Evolutionary conservation across 768 basidiomycete species (phyloP).

Genomic region (Termitomyces sp.): DNA sequence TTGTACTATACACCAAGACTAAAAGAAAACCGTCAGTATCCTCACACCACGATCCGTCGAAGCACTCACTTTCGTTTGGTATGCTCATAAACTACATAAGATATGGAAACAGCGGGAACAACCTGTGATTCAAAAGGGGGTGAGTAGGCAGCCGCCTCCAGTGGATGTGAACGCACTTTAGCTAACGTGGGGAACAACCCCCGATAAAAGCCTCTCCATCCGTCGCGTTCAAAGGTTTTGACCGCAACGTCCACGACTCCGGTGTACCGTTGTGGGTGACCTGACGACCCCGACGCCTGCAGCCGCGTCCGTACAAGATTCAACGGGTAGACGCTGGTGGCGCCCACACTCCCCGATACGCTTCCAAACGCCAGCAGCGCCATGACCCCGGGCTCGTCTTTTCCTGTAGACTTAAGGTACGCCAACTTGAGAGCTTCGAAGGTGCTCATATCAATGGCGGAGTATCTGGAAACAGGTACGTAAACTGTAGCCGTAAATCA

Average conservation of each 20-base stretch:
- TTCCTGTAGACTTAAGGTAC: conserved; percentile 81
- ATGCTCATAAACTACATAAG: conserved; percentile 92
- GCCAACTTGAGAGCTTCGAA: conserved; percentile 94
- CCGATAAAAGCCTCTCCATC: conserved; percentile 93
- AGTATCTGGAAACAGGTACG: conserved; percentile 46
- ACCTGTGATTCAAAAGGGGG: conserved; percentile 47
- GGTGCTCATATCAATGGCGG: conserved; percentile 96
- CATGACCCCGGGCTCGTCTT: conserved; percentile 86
- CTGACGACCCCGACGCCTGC: conserved; percentile 94
- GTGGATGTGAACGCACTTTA: conserved; percentile 50
- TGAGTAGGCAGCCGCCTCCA: neutral
- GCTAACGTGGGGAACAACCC: conserved; percentile 90
- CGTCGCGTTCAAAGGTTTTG: conserved; percentile 80
- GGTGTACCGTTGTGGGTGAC: conserved; percentile 88
- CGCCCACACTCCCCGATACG: conserved; percentile 90
- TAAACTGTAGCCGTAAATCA: neutral
- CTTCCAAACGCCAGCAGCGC: conserved; percentile 90
- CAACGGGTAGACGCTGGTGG: conserved; percentile 88
- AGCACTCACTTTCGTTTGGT: conserved; percentile 68
- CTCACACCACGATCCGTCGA: neutral
- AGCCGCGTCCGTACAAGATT: conserved; percentile 91
- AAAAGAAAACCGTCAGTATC: neutral
- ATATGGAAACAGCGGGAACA: conserved; percentile 94
- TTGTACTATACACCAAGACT: conserved; percentile 60
- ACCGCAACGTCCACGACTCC: conserved; percentile 83